These are phyloP conservation scores for Trichoderma semiorbis DNA, from an alignment of 2,329 filamentous ascomycete genomes.

Conservation along the genomic window DNA sequence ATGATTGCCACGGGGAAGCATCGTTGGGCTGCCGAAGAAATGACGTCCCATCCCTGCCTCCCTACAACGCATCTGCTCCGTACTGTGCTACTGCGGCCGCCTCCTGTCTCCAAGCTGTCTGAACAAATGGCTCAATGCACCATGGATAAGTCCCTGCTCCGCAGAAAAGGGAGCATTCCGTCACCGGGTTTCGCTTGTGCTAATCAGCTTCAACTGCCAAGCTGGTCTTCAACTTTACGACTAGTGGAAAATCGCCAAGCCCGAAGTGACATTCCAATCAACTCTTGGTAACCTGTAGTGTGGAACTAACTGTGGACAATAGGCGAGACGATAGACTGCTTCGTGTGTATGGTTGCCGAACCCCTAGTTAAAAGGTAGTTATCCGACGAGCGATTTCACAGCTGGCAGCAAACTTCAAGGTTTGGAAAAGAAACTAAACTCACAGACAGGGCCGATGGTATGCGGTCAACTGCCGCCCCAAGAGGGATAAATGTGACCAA, in stretches of 20 bases:
- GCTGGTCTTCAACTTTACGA: neutral
- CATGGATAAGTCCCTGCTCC: neutral
- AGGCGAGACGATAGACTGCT: neutral
- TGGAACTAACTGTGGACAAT: neutral
- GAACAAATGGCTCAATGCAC: slow-evolving; percentile 4
- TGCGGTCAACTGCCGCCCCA: too few species aligned
- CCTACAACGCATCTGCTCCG: neutral
- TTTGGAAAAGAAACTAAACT: neutral
- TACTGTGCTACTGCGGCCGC: neutral
- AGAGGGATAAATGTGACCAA: neutral
- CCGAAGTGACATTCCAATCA: neutral
- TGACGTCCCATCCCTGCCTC: neutral
- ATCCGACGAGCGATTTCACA: neutral
- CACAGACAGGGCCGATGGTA: neutral
- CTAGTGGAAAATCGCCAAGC: neutral
- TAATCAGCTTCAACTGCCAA: slow-evolving; percentile 4
- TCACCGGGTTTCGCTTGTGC: neutral
- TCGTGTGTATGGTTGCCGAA: neutral
- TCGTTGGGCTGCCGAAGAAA: neutral
- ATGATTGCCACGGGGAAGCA: neutral
- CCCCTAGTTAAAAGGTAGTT: neutral
- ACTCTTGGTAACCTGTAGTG: neutral
- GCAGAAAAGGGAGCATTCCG: neutral
- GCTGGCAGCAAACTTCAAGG: neutral
- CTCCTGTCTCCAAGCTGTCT: neutral